Percentiles rank a stretch among this genome's conserved stretches.
phyloP scores from a whole-genome alignment of 495 filamentous ascomycete species.

The Neurospora africana region DNA sequence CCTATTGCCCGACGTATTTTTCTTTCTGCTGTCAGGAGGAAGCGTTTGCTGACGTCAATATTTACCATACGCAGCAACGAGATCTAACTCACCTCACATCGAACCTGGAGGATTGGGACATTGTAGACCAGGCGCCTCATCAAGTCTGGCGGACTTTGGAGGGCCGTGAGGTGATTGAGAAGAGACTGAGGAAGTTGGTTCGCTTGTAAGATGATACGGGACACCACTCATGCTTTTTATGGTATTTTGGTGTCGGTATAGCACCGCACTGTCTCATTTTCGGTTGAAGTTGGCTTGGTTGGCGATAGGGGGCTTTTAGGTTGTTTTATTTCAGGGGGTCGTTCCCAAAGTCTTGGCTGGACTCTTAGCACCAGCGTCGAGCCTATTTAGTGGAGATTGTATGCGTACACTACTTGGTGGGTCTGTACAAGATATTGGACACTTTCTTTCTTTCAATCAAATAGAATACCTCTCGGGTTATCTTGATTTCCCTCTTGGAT shows the following conservation, averaged over 20 bases:
- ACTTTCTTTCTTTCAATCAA: neutral
- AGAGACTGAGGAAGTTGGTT: conserved; percentile 43
- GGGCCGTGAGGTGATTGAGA: conserved; percentile 54
- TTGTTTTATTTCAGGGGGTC: neutral
- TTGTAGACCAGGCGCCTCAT: conserved; percentile 76
- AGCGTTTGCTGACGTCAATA: neutral
- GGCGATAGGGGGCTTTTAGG: neutral
- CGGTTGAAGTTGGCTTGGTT: neutral
- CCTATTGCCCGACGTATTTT: neutral
- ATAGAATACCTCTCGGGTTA: neutral
- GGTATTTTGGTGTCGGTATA: neutral
- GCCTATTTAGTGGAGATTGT: neutral
- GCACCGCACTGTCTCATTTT: neutral
- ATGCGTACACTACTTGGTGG: neutral
- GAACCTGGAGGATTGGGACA: conserved; percentile 73
- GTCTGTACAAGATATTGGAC: neutral
- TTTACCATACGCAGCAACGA: conserved; percentile 50
- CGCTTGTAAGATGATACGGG: neutral
- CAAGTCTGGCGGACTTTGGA: conserved; percentile 66
- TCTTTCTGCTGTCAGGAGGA: neutral
- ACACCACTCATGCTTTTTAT: neutral
- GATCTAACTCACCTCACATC: conserved; percentile 70
- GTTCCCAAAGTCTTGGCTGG: neutral
- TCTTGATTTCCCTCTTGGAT: neutral
- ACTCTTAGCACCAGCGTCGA: neutral